phyloP scores from a whole-genome alignment of 225 moss, liverwort and hornwort species.

The Bryoerythrophyllum caledonicum region DNA sequence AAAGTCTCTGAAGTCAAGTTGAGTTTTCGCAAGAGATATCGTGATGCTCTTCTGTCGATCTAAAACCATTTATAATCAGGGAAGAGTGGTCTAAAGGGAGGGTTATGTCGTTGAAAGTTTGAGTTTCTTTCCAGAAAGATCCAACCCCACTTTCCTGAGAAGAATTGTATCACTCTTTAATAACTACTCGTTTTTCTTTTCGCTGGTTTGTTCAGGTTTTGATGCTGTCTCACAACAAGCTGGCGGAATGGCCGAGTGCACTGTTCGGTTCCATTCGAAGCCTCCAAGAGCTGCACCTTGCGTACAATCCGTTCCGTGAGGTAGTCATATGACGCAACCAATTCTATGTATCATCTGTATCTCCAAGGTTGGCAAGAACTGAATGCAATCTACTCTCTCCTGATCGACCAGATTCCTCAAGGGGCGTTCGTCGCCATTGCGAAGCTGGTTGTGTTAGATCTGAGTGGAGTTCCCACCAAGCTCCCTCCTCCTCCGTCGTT shows the following conservation, averaged over 20 bases:
- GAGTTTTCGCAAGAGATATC: no score
- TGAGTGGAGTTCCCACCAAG: slow-evolving; percentile 54
- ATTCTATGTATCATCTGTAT: neutral
- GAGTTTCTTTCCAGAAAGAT: no score
- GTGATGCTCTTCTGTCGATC: no score
- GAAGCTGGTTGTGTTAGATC: slow-evolving; percentile 59
- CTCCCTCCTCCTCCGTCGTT: slow-evolving; percentile 58
- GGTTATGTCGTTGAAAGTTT: no score
- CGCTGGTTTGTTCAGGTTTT: slow-evolving; percentile 39
- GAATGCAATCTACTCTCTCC: neutral
- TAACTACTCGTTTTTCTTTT: no score
- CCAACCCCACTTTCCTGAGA: no score
- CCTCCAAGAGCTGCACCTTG: slow-evolving; percentile 66
- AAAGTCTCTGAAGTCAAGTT: no score
- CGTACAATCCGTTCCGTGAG: slow-evolving; percentile 63
- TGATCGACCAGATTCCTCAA: slow-evolving; percentile 46
- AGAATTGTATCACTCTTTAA: no score
- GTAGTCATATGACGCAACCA: slow-evolving; percentile 12
- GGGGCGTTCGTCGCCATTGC: slow-evolving; percentile 56
- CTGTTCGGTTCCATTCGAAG: slow-evolving; percentile 55
- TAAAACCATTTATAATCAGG: no score
- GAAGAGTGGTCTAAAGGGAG: no score
- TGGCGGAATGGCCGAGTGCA: slow-evolving; percentile 63
- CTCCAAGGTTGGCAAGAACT: neutral
- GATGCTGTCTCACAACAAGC: slow-evolving; percentile 66